phyloP scores from a whole-genome alignment of 192 early-diverging fungal genomes.

The Podila minutissima region DNA sequence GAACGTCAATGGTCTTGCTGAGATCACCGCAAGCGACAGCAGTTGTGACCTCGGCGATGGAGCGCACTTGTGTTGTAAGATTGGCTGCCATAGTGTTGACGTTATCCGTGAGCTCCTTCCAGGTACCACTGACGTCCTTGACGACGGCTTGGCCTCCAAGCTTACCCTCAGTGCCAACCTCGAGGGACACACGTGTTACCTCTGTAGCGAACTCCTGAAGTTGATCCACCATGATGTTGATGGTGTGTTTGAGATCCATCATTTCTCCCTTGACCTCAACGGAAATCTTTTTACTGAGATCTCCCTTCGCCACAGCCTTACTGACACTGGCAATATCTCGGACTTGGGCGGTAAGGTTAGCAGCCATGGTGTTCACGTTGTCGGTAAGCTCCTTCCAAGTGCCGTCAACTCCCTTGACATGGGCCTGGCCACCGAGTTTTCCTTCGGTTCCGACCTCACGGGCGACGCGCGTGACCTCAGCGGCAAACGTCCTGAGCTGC shows the following conservation, averaged over 20 bases:
- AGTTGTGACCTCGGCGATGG: slow-evolving; percentile 67
- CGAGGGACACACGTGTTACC: slow-evolving; percentile 46
- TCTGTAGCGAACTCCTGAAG: slow-evolving; percentile 57
- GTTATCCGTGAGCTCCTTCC: slow-evolving; percentile 61
- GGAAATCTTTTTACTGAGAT: slow-evolving; percentile 60
- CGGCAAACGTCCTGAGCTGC: slow-evolving; percentile 55
- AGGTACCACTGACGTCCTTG: slow-evolving; percentile 54
- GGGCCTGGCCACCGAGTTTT: slow-evolving; percentile 70
- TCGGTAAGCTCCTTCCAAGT: slow-evolving; percentile 74
- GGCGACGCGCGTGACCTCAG: slow-evolving; percentile 67
- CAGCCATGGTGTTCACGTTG: slow-evolving; percentile 77
- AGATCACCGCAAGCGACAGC: slow-evolving; percentile 66
- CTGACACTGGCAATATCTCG: slow-evolving; percentile 74
- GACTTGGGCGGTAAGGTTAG: slow-evolving; percentile 74
- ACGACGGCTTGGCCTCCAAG: slow-evolving; percentile 46
- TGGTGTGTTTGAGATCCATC: slow-evolving; percentile 59
- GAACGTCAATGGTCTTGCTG: slow-evolving; percentile 59
- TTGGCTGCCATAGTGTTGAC: slow-evolving; percentile 66
- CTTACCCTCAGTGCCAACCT: slow-evolving; percentile 50
- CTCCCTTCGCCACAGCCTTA: slow-evolving; percentile 71
- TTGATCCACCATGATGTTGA: slow-evolving; percentile 66
- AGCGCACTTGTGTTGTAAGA: slow-evolving; percentile 60
- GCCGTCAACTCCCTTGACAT: slow-evolving; percentile 68
- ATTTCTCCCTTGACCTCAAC: slow-evolving; percentile 68
- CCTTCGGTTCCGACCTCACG: slow-evolving; percentile 76